Percentiles rank a stretch among this genome's conserved stretches.
Evolutionary conservation across 116 monocot genomes (phyloP).

Genomic region (Thalassia testudinum): DNA sequence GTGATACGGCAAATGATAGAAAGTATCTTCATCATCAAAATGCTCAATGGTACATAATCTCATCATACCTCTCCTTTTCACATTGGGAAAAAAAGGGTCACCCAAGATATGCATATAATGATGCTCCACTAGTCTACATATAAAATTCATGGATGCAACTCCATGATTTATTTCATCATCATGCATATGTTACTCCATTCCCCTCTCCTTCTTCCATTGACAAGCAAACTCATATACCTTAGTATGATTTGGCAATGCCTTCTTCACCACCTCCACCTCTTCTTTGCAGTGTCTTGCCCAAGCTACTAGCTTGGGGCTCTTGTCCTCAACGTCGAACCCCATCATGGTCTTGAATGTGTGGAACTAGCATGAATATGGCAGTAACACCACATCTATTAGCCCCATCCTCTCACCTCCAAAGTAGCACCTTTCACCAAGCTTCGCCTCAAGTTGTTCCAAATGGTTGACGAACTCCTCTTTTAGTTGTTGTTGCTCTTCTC

Average conservation of each 20-base stretch:
- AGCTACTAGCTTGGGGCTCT: neutral
- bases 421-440: slow-evolving; percentile 5
- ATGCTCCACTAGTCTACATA: too few relatives aligned
- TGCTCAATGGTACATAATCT: too few relatives aligned
- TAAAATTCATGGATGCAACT: too few relatives aligned
- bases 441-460: slow-evolving; percentile 5
- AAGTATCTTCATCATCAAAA: too few relatives aligned
- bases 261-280: neutral
- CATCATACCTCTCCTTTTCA: too few relatives aligned
- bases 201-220: neutral
- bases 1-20: too few relatives aligned
- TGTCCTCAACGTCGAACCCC: neutral
- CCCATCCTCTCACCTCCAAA: slow-evolving; percentile 5
- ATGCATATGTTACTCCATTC: too few relatives aligned
- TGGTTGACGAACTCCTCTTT: slow-evolving; percentile 13
- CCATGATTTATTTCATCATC: too few relatives aligned
- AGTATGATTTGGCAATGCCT: neutral
- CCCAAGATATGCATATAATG: too few relatives aligned
- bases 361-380: slow-evolving; percentile 1
- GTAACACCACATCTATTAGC: slow-evolving; percentile 3
- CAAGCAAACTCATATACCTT: neutral
- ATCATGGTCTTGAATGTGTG: neutral
- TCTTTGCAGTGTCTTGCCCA: neutral
- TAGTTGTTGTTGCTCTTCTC: slow-evolving; percentile 12
- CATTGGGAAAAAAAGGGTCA: too few relatives aligned